Base-by-base conservation (phyloP, 768 basidiomycete genomes). In the Galerina sulciceps region DNA sequence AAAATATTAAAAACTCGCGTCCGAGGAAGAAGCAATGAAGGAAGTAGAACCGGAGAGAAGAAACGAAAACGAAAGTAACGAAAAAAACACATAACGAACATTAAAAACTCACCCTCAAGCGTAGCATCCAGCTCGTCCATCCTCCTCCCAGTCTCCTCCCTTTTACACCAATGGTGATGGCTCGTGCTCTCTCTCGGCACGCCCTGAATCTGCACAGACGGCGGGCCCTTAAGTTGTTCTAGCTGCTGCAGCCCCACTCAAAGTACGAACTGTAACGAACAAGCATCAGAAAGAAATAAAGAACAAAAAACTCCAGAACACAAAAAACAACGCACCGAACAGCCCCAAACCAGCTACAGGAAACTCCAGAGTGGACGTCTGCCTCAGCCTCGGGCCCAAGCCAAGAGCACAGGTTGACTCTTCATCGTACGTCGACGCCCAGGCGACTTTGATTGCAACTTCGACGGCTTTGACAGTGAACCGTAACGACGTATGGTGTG, bases 381-480 rank as follows among this genome's bases (percentile, higher is more conserved):
- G n/a, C 61, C 83, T 85, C 58, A 88, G 73, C 69, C 98, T 99
- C 66, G 92, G 75, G 67, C 95, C 90, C 44, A 91, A 82, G 1
- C 93, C 96, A 17, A 95, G 83, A 17, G 94, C 93, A 66, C 96
- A 91, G 0, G 94, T 96, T 0, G 97, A 99, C 73, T 99, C n/a
- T n/a, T n/a, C n/a, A n/a, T n/a, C 96, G 76, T 93, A 96, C 31
- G 95, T 89, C 96, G 96, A 99, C 36, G 90, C 87, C 44, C 94
- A 82, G 5, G 94, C 93, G 17, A 98, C 95, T 68, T 99, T 99
- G n/a, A n/a, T n/a, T n/a, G n/a, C n/a, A n/a, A n/a, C 73, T 96
- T 94, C 42, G n/a, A n/a, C n/a, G n/a, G n/a, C n/a, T n/a, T n/a
- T n/a, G n/a, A n/a, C n/a, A n/a, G n/a, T n/a, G n/a, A n/a, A n/a